Evolutionary conservation across 345 rosid species (phyloP), one percentile per base, ranked within the genome.

Genomic region (Aethionema arabicum): DNA sequence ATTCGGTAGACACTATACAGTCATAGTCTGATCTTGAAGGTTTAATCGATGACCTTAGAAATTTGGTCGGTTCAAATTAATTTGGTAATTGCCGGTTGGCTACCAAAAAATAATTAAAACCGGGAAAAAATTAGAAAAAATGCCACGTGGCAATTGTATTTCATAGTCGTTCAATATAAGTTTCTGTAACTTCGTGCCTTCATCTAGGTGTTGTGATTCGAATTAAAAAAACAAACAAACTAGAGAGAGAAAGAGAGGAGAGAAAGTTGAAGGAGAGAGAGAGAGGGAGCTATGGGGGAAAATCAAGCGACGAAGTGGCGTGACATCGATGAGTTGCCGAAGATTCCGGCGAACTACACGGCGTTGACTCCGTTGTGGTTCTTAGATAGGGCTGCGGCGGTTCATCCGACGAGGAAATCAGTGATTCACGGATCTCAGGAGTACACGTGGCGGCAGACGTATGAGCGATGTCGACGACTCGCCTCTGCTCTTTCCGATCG

Each of bases 301-400:
- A 43, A 13, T 55, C 60, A 32, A 49, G 69, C 61, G 65, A 72
- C 64, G 72, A 77, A 13, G 76, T 46, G 36, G 68, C 79, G 74
- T 50, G 97, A 87, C 66, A 89, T 84, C 41, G 98, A 92, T 53
- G 90, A 87, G 31, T 85, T 92, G 21, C 97, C 97, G 0, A 89
- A 89, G 56, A 84, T 80, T 78, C 72, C 63, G 0, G 98, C 96
- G 10, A 92, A 92, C 81, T 81, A 82, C 83, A 81, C 73, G 8
- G 91, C 98, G 16, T 27, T 92, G 60, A 89, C 98, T 45, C 98
- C 98, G 15, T 80, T 92, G 1, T 83, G 91, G 88, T 87, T 92
- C 66, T 63, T 92, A 9, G 88, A 87, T 11, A 80, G 98, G 48
- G 97, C 97, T 0, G 97, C 98, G 10, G 48, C 73, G 0, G 83